Base-by-base conservation (phyloP, 352 stramenopile genomes). In the Globisporangium ultimum region DNA sequence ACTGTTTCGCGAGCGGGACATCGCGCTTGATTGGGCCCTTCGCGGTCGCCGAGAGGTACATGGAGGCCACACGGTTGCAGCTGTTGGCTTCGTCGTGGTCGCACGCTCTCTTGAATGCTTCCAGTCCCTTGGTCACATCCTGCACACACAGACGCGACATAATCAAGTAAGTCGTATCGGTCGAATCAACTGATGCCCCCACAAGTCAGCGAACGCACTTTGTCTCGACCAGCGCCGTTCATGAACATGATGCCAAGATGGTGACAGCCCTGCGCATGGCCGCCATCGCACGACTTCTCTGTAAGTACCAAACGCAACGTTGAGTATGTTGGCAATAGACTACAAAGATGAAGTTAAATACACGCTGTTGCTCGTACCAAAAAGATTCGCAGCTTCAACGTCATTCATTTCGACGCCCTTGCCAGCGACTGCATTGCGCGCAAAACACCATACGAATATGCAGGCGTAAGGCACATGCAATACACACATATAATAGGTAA, bases 241-340 rank as follows among this genome's bases (percentile, higher is more conserved):
- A 71, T 75, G 56, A 74, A 78, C 82, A 96, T 91, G 63, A 93
- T 80, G 14, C 84, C 87, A n/a, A 93, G 70, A 62, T 96, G 87
- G 51, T 96, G 84, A 52, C 87, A 96, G 40, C 76, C 85, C 59
- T 88, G 80, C 24, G 77, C 78, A 45, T 94, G 84, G 17, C 73
- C 80, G 7, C 70, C 76, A n/a, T 78, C 61, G 57, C 87, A 94
- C 47, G 86, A 68, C 68, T 91, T 91, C 46, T 91, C 86, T 95
- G 59, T 36, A 52, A 7, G 14, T 15, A 22, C 5, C 11, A 28
- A 52, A 17, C 24, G 24, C 24, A 52, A 22, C 10, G 24, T 28
- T 12, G 24, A 34, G 14, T 52, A 36, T 28, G 15, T 9, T 52
- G 14, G 13, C 1, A 45, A 18, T n/a, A 13, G 0, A 52, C 4